These are phyloP conservation scores for Pisolithus microcarpus DNA, from an alignment of 768 basidiomycete genomes.

Conservation along the genomic window DNA sequence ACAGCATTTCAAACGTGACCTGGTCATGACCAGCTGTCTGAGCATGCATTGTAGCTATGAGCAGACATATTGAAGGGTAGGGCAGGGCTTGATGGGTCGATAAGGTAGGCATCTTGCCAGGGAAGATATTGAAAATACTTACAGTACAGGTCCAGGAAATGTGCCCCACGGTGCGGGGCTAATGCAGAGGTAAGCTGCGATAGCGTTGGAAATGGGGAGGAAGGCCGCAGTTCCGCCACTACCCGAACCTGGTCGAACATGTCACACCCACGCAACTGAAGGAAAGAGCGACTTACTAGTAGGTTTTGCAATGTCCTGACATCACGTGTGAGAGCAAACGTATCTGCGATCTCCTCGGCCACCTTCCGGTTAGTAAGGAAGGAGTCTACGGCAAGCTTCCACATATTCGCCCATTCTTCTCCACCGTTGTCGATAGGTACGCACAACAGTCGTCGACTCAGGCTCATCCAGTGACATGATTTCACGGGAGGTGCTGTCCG, in stretches of 20 bases:
- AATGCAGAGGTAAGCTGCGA: conserved; percentile 37
- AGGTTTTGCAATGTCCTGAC: conserved; percentile 50
- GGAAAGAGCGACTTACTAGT: conserved; percentile 41
- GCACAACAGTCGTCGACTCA: conserved; percentile 43
- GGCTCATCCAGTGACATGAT: conserved; percentile 41
- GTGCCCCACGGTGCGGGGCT: conserved; percentile 49
- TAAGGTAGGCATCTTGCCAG: neutral
- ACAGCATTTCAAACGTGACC: conserved; percentile 90
- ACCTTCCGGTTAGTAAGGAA: conserved; percentile 49
- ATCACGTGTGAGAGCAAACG: conserved; percentile 56
- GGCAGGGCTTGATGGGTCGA: conserved; percentile 46
- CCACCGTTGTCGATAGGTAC: conserved; percentile 17
- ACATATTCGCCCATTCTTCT: conserved; percentile 55
- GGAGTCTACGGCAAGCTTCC: conserved; percentile 50
- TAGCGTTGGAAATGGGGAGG: conserved; percentile 47
- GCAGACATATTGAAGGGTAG: conserved; percentile 73
- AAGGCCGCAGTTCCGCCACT: conserved; percentile 40
- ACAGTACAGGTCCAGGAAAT: conserved; percentile 51
- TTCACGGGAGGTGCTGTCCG: conserved; percentile 59
- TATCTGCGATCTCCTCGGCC: conserved; percentile 43
- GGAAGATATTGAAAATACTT: conserved; percentile 13
- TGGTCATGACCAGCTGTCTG: conserved; percentile 66
- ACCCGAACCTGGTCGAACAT: conserved; percentile 33
- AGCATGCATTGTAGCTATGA: conserved; percentile 79
- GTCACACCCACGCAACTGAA: conserved; percentile 1